These are phyloP conservation scores for Vitis hybrid DNA, from an alignment of 177 flowering plant species.

Conservation along the genomic window DNA sequence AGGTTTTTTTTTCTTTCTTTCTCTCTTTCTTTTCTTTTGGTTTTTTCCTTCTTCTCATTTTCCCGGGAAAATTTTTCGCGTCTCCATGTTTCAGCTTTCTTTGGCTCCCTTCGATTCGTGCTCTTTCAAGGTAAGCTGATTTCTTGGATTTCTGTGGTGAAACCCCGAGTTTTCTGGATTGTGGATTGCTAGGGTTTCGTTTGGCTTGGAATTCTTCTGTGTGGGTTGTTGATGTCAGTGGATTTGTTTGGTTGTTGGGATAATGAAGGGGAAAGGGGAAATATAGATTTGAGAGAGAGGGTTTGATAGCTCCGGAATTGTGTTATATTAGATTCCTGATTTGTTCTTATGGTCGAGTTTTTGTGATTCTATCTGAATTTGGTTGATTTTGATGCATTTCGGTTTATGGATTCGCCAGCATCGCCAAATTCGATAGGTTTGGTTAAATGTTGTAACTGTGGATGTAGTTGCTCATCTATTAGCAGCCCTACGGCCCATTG, in stretches of 20 bases:
- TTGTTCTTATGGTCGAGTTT: neutral
- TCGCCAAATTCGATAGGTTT: slow-evolving; percentile 25
- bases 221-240: no score
- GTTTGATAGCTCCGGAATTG: slow-evolving; percentile 3
- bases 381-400: slow-evolving; percentile 20
- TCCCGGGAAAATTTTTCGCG: slow-evolving; percentile 11
- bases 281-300: slow-evolving; percentile 3
- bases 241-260: no score
- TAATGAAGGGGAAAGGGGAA: no score
- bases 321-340: neutral
- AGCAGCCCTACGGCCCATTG: slow-evolving; percentile 33
- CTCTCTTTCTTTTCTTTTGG: no score
- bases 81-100: neutral
- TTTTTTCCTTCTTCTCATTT: neutral
- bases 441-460: slow-evolving; percentile 56
- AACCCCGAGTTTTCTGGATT: neutral
- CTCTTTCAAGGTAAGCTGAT: slow-evolving; percentile 1
- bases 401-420: slow-evolving; percentile 42
- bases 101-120: neutral
- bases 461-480: slow-evolving; percentile 48
- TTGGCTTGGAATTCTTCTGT: no score
- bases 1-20: no score
- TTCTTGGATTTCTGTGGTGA: neutral
- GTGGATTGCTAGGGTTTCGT: neutral
- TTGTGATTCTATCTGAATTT: slow-evolving; percentile 7